Evolutionary conservation across 2,329 filamentous ascomycete species (phyloP).

Genomic region (Akanthomyces lecanii): DNA sequence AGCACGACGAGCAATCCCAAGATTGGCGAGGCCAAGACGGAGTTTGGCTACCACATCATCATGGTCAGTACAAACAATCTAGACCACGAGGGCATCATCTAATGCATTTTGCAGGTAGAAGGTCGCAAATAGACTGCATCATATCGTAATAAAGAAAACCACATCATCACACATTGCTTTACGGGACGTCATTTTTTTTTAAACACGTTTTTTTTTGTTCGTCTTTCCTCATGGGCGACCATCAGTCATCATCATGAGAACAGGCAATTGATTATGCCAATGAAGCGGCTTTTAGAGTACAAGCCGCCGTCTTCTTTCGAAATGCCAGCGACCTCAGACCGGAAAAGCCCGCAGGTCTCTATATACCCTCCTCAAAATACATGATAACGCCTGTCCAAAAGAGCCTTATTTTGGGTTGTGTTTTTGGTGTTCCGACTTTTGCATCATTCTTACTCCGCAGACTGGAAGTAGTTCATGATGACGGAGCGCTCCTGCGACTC

Average conservation of each 20-base stretch:
- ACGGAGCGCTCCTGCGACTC: conserved; percentile 98
- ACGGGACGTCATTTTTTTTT: conserved; percentile 17
- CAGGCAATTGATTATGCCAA: conserved; percentile 41
- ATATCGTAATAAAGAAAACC: conserved; percentile 1
- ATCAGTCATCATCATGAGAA: conserved; percentile 29
- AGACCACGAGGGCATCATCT: neutral
- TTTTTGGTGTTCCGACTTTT: neutral
- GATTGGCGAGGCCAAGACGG: conserved; percentile 67
- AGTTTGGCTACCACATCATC: conserved; percentile 74
- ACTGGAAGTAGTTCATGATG: conserved; percentile 99
- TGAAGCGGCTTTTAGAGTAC: conserved; percentile 43
- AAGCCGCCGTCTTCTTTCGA: conserved; percentile 30
- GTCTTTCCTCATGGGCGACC: conserved; percentile 38
- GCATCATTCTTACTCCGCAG: conserved; percentile 57
- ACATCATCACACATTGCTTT: conserved; percentile 11
- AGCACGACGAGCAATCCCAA: conserved; percentile 63
- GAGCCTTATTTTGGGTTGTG: conserved; percentile 4
- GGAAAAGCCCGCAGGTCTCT: conserved; percentile 29
- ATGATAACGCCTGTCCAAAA: conserved; percentile 23
- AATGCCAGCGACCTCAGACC: conserved; percentile 29
- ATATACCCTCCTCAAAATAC: conserved; percentile 36
- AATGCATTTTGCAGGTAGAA: conserved; percentile 25
- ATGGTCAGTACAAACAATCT: conserved; percentile 51
- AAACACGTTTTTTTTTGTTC: conserved; percentile 32
- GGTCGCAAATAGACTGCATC: conserved; percentile 34